phyloP scores from a whole-genome alignment of 768 basidiomycete species.

The Pulveroboletus sp. region DNA sequence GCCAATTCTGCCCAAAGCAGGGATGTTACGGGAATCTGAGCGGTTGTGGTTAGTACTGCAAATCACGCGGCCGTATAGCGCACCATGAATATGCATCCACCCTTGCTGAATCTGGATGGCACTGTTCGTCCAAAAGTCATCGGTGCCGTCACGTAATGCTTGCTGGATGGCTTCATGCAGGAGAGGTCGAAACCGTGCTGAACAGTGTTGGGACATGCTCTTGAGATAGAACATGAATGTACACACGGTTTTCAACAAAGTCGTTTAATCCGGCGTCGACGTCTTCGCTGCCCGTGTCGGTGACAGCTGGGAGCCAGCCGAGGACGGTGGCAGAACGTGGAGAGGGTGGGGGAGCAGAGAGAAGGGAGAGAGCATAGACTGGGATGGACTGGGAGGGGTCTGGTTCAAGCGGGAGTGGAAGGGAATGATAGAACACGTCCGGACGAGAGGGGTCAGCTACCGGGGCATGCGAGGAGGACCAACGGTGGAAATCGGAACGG shows the following conservation, averaged over 20 bases:
- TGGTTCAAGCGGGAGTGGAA: slow-evolving; percentile 47
- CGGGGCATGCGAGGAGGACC: slow-evolving; percentile 18
- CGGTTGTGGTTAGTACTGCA: not conserved
- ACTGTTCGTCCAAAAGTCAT: slow-evolving; percentile 63
- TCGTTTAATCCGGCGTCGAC: slow-evolving; percentile 60
- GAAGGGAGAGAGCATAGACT: slow-evolving; percentile 67
- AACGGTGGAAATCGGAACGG: not conserved
- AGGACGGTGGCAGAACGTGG: slow-evolving; percentile 52
- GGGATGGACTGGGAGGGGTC: slow-evolving; percentile 40
- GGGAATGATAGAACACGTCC: slow-evolving; percentile 68
- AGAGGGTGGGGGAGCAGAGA: slow-evolving; percentile 42
- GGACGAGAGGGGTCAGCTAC: slow-evolving; percentile 57
- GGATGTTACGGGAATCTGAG: slow-evolving; percentile 70
- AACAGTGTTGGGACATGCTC: not conserved
- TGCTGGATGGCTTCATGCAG: slow-evolving; percentile 59
- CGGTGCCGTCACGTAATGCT: slow-evolving; percentile 53
- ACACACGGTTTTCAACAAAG: slow-evolving; percentile 70
- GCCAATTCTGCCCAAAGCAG: slow-evolving; percentile 71
- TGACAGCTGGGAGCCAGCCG: slow-evolving; percentile 66
- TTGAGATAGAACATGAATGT: too few species aligned
- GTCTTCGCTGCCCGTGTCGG: slow-evolving; percentile 26
- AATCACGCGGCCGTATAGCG: slow-evolving; percentile 4
- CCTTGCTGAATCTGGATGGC: slow-evolving; percentile 67
- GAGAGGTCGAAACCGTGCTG: slow-evolving; percentile 58
- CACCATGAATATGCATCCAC: slow-evolving; percentile 86